Conservation (phyloP, 2,329 filamentous ascomycete species). For the Aureobasidium sp. region DNA sequence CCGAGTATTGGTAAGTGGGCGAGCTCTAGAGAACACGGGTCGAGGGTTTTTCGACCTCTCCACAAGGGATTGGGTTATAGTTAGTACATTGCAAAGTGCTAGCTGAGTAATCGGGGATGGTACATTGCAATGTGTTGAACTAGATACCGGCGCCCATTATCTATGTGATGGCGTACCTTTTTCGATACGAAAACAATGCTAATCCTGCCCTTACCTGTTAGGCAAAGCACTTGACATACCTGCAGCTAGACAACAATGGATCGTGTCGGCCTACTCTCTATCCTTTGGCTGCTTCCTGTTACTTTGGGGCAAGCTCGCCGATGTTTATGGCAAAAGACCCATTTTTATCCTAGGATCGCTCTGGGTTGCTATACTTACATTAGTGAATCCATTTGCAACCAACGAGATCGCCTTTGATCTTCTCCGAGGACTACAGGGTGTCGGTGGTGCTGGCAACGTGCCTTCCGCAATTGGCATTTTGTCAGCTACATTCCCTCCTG, state of each 20-base stretch:
- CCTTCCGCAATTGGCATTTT: slow-evolving; percentile 66
- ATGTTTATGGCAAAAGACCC: slow-evolving; percentile 58
- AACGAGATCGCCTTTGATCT: slow-evolving; percentile 63
- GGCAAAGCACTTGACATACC: slow-evolving; percentile 27
- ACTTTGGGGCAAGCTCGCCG: slow-evolving; percentile 60
- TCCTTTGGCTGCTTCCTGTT: slow-evolving; percentile 62
- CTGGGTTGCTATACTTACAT: slow-evolving; percentile 54
- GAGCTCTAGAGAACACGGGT: too few relatives aligned
- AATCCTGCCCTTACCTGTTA: too few relatives aligned
- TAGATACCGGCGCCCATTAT: too few relatives aligned
- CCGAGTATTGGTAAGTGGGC: slow-evolving; percentile 24
- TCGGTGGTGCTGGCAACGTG: slow-evolving; percentile 63
- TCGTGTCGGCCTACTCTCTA: slow-evolving; percentile 59
- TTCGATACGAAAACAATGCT: too few relatives aligned
- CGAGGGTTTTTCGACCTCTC: too few relatives aligned
- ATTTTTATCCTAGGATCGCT: slow-evolving; percentile 59
- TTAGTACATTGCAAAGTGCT: too few relatives aligned
- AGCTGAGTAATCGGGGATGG: too few relatives aligned
- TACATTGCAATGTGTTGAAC: too few relatives aligned
- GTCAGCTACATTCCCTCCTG: slow-evolving; percentile 59
- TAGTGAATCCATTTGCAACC: slow-evolving; percentile 56
- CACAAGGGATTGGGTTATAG: too few relatives aligned
- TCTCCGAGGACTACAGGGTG: slow-evolving; percentile 59
- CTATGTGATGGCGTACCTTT: too few relatives aligned
- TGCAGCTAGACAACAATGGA: slow-evolving; percentile 43